Evolutionary conservation across 2,329 filamentous ascomycete species (phyloP).

Genomic region (Aspergillus sp.): DNA sequence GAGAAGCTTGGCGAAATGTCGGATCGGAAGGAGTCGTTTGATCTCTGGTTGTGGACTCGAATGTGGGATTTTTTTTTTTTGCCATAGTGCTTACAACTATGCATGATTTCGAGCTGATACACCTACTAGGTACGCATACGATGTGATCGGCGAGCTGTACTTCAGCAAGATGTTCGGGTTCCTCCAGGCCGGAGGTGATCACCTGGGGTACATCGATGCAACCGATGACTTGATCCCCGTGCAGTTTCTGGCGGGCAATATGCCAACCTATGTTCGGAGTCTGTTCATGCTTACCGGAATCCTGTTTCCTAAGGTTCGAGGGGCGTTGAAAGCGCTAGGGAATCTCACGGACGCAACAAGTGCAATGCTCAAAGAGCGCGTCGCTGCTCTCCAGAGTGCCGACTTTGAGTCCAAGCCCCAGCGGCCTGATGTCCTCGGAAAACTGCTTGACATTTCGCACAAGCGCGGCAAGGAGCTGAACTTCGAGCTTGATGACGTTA

Average conservation of each 20-base stretch:
- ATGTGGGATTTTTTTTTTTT: conserved; percentile 22
- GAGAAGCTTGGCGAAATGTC: conserved; percentile 24
- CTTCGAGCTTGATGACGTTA: conserved; percentile 36
- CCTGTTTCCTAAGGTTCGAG: conserved; percentile 28
- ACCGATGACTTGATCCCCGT: conserved; percentile 41
- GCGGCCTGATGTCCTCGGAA: conserved; percentile 34
- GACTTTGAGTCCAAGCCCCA: conserved; percentile 15
- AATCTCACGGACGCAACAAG: conserved; percentile 31
- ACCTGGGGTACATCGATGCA: conserved; percentile 44
- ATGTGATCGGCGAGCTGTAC: conserved; percentile 48
- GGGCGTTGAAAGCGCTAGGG: conserved; percentile 33
- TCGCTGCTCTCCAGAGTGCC: conserved; percentile 21
- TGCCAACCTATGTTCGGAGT: conserved; percentile 35
- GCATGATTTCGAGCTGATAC: too few relatives aligned
- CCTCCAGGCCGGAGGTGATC: conserved; percentile 43
- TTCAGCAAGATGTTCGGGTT: conserved; percentile 51
- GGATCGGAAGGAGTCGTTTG: conserved; percentile 20
- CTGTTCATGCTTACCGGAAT: conserved; percentile 33
- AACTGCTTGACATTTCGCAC: conserved; percentile 33
- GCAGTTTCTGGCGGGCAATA: conserved; percentile 33
- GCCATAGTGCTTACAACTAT: too few relatives aligned
- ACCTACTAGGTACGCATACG: conserved; percentile 44
- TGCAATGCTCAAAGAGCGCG: conserved; percentile 29
- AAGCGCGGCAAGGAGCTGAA: conserved; percentile 36
- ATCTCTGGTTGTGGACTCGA: conserved; percentile 32